phyloP scores from a whole-genome alignment of 331 rosid genomes.

The Telfairia occidentalis region DNA sequence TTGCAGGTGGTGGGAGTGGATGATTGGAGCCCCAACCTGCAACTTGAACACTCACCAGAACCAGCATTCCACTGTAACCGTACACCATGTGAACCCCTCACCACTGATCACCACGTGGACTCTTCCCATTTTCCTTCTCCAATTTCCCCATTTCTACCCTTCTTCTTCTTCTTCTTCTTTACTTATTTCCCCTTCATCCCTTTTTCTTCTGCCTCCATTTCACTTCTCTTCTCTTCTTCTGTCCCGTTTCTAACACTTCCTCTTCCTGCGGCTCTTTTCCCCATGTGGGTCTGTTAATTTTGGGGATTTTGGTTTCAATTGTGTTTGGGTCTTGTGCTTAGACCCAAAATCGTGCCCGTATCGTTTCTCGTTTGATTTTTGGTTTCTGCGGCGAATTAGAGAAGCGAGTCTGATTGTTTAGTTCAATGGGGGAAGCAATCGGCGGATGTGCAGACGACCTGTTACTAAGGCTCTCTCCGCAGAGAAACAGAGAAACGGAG shows the following conservation, averaged over 20 bases:
- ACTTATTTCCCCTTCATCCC: neutral
- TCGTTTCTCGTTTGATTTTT: neutral
- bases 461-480: conserved; percentile 16
- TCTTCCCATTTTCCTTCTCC: conserved; percentile 14
- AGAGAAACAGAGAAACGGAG: conserved; percentile 1
- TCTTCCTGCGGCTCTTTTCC: neutral
- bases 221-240: neutral
- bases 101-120: conserved; percentile 30
- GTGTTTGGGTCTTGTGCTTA: neutral
- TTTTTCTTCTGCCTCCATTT: neutral
- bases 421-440: conserved; percentile 27
- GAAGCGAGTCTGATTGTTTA: neutral
- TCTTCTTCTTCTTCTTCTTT: neutral
- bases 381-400: neutral
- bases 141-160: neutral
- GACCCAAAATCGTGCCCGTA: neutral
- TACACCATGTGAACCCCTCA: neutral
- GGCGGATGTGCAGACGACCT: conserved; percentile 2
- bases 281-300: neutral
- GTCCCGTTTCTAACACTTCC: neutral
- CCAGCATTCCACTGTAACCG: conserved; percentile 11
- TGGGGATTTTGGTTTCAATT: neutral
- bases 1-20: conserved; percentile 9
- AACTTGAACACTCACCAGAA: conserved; percentile 7
- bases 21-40: conserved; percentile 14